Base-by-base conservation (phyloP, 2,329 filamentous ascomycete species). In the Teratosphaeria viscida region DNA sequence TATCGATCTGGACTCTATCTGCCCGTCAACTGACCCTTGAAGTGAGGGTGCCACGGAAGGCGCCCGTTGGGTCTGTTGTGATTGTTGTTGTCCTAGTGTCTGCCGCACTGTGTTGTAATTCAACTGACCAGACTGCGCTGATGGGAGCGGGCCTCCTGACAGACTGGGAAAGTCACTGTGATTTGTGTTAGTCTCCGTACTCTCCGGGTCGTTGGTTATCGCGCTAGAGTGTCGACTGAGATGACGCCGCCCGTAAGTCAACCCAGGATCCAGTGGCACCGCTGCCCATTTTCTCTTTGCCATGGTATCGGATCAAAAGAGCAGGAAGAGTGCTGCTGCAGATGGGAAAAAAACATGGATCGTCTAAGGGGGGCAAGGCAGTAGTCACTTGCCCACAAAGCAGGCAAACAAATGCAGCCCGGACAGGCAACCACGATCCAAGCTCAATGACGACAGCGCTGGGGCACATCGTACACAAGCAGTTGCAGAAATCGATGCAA, bases 151-250 rank as follows among this genome's bases (percentile, higher is more conserved):
- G 19, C 79, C 77, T 59, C 81, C 80, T 53, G 82, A 84, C 66
- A 86, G 73, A 11, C 81, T 83, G 54, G 83, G 83, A 60, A 86
- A 86, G 68, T 86, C 83, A 68, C 83, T 86, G 62, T 56, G n/a
- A 54, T 61, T 65, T 49, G 43, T n/a, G 43, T 49, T 14, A 54
- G 53, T 54, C 23, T 32, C 19, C 23, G 53, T 12, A 34, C 34
- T 34, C 29, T 53, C 39, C 3, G 29, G 29, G 29, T 60, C 34
- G 27, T 14, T 47, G 10, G 14, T 35, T 23, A 2, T n/a, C 29
- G 34, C 27, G 29, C 53, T 54, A 7, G 12, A 37, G 5, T 54
- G 53, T 34, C 35, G 55, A n/a, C 27, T 56, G 19, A 56, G 55
- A 23, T 56, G 55, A 47, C 26, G 32, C 8, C 55, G 34, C 7